Conservation (phyloP, 345 rosid species). For the Heritiera littoralis region DNA sequence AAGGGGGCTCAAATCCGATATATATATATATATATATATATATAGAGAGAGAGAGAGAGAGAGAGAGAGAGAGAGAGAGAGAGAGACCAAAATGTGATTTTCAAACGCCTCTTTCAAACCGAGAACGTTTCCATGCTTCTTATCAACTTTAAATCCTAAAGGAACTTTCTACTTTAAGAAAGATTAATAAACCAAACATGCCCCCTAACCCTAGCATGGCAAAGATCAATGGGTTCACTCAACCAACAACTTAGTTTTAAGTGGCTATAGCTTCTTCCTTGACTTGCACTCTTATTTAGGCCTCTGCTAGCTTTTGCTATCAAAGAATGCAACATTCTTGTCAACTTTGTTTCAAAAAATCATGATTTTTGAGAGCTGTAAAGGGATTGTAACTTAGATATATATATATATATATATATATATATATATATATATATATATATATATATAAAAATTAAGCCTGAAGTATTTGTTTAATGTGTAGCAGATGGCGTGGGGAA, state of each 20-base stretch:
- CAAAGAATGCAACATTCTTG: background rate
- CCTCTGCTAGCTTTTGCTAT: background rate
- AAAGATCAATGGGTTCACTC: background rate
- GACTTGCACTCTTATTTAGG: background rate
- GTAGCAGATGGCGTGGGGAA: background rate
- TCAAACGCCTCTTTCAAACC: background rate
- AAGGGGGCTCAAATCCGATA: background rate
- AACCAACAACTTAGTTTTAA: background rate
- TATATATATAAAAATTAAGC: background rate
- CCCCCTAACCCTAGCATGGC: background rate
- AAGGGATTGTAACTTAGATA: background rate
- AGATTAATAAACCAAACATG: background rate
- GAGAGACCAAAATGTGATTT: background rate
- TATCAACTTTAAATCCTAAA: background rate
- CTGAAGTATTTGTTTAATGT: background rate
- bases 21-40: too few species aligned
- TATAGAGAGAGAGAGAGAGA: too few species aligned
- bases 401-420: too few species aligned
- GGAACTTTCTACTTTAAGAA: constrained; percentile 1
- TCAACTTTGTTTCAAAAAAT: background rate
- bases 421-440: too few species aligned
- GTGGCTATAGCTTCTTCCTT: background rate
- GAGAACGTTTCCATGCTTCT: background rate
- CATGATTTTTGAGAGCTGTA: constrained; percentile 9
- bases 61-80: too few species aligned